phyloP scores from a whole-genome alignment of 1,284 basidiomycete genomes.

The Cryptococcus maquisensis region DNA sequence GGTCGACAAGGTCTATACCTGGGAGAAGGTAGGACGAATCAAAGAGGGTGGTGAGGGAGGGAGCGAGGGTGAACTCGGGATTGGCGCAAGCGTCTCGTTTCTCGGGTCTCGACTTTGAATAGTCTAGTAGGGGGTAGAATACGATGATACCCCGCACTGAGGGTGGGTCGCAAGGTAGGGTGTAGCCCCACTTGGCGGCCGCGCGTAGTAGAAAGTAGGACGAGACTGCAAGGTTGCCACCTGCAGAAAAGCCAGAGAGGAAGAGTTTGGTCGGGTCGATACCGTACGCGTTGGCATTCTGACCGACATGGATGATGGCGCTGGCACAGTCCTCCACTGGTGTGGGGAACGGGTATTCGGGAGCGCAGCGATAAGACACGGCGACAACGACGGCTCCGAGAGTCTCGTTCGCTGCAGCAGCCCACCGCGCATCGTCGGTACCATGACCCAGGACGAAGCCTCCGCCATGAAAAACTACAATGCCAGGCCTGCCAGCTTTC shows the following conservation, averaged over 20 bases:
- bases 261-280: conserved; percentile 22
- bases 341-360: conserved; percentile 49
- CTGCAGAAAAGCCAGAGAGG: conserved; percentile 26
- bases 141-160: conserved; percentile 18
- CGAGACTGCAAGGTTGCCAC: conserved; percentile 28
- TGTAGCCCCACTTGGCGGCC: conserved; percentile 4
- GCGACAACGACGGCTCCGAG: conserved; percentile 35
- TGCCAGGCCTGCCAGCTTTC: conserved; percentile 4
- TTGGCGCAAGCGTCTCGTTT: conserved; percentile 12
- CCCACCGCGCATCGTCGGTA: conserved; percentile 27
- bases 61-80: conserved; percentile 19
- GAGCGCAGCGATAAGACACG: conserved; percentile 48
- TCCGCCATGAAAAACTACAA: conserved; percentile 30
- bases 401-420: conserved; percentile 8
- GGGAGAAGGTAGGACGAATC: conserved; percentile 30
- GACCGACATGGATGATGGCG: conserved; percentile 24
- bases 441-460: conserved; percentile 25
- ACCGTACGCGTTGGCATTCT: conserved; percentile 13
- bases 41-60: conserved; percentile 24
- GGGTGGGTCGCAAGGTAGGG: conserved; percentile 1
- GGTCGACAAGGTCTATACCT: conserved; percentile 9
- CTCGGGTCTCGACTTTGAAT: conserved; percentile 17
- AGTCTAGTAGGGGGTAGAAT: conserved; percentile 32
- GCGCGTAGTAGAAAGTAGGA: conserved; percentile 9
- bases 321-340: conserved; percentile 47